phyloP scores from a whole-genome alignment of 192 early-diverging fungal species.

The Mortierella antarctica region DNA sequence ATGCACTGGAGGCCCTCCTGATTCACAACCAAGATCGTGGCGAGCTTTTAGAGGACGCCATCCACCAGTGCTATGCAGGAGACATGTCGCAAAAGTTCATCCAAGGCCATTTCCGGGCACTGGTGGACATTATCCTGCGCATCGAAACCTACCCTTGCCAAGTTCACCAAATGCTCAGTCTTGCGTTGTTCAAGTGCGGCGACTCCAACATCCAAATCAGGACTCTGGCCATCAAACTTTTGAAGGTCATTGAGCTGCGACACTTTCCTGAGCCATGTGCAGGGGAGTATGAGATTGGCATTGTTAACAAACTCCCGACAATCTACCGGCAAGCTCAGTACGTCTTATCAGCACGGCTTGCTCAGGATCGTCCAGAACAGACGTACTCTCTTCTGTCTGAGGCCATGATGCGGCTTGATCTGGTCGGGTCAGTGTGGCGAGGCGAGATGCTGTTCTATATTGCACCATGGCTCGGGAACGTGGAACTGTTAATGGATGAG shows the following conservation, averaged over 20 bases:
- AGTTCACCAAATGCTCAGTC: conserved; percentile 65
- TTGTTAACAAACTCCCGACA: conserved; percentile 74
- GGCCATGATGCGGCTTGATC: conserved; percentile 75
- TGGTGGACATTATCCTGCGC: conserved; percentile 75
- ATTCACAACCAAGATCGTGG: conserved; percentile 66
- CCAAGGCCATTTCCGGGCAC: conserved; percentile 78
- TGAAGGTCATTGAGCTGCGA: conserved; percentile 77
- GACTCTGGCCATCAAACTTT: conserved; percentile 73
- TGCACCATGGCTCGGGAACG: conserved; percentile 85
- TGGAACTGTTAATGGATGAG: conserved; percentile 66
- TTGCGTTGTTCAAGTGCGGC: conserved; percentile 85
- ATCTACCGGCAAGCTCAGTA: conserved; percentile 86
- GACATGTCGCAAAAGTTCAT: conserved; percentile 70
- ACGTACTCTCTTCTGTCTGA: conserved; percentile 82
- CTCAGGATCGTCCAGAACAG: conserved; percentile 67
- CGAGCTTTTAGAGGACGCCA: conserved; percentile 68
- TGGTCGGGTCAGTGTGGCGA: conserved; percentile 66
- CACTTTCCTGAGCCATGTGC: conserved; percentile 69
- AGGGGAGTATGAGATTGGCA: conserved; percentile 76
- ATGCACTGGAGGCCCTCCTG: conserved; percentile 77
- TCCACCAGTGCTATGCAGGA: conserved; percentile 80
- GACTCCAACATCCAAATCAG: conserved; percentile 77
- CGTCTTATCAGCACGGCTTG: conserved; percentile 73
- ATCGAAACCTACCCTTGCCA: conserved; percentile 74
- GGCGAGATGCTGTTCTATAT: conserved; percentile 79